These are phyloP conservation scores for Aphanomyces cochlioides DNA, from an alignment of 352 stramenopile species.

Conservation along the genomic window DNA sequence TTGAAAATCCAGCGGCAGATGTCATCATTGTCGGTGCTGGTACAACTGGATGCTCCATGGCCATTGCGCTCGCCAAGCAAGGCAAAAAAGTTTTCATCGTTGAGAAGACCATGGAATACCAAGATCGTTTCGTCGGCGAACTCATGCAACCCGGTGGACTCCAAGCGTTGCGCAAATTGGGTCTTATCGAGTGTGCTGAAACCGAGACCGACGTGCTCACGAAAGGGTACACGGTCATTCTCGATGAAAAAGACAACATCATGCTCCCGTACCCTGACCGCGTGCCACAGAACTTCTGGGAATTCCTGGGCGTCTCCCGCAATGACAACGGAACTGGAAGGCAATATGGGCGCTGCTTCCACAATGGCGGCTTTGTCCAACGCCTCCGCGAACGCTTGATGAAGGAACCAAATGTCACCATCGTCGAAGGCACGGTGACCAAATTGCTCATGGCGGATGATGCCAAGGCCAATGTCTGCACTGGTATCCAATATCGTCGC, in stretches of 20 bases:
- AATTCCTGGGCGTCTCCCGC: slow-evolving; percentile 37
- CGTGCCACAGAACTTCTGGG: slow-evolving; percentile 33
- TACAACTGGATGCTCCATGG: slow-evolving; percentile 30
- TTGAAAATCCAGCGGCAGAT: slow-evolving; percentile 24
- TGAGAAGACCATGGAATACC: slow-evolving; percentile 32
- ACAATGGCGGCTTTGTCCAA: slow-evolving; percentile 45
- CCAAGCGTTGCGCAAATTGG: slow-evolving; percentile 38
- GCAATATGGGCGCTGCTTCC: slow-evolving; percentile 38
- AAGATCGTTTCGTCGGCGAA: slow-evolving; percentile 50
- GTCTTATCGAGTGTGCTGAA: slow-evolving; percentile 39
- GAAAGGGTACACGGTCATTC: slow-evolving; percentile 41
- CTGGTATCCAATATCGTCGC: slow-evolving; percentile 22
- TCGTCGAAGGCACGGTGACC: slow-evolving; percentile 39
- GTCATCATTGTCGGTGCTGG: slow-evolving; percentile 33
- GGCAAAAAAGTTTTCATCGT: slow-evolving; percentile 31
- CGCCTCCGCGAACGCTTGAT: slow-evolving; percentile 34
- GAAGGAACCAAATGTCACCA: slow-evolving; percentile 36
- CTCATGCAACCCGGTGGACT: slow-evolving; percentile 48
- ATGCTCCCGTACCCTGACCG: slow-evolving; percentile 41
- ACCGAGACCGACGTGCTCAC: slow-evolving; percentile 34
- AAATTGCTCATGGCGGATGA: slow-evolving; percentile 6
- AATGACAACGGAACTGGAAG: slow-evolving; percentile 23
- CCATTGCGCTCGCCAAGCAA: slow-evolving; percentile 27
- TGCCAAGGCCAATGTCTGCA: slow-evolving; percentile 22
- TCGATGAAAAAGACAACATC: slow-evolving; percentile 26